phyloP scores from a whole-genome alignment of 2,329 filamentous ascomycete genomes.

The Nothophaeocryptopus gaeumannii region DNA sequence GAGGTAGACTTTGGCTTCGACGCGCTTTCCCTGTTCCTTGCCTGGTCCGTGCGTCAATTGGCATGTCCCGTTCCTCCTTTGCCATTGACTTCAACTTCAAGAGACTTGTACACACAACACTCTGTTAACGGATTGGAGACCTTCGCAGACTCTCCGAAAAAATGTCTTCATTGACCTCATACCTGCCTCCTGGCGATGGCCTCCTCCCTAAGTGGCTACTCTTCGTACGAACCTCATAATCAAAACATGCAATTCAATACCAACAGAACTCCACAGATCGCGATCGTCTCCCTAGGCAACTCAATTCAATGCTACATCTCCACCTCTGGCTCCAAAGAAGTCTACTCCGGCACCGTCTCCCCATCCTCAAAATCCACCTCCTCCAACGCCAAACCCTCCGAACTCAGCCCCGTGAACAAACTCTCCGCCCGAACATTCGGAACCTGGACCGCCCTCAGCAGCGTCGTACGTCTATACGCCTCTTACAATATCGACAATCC shows the following conservation, averaged over 20 bases:
- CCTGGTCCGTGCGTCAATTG: no score
- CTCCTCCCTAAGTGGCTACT: slow-evolving; percentile 64
- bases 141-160: background rate
- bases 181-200: slow-evolving; percentile 49
- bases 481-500: slow-evolving; percentile 75
- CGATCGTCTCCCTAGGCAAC: slow-evolving; percentile 78
- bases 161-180: slow-evolving; percentile 32
- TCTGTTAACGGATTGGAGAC: no score
- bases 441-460: slow-evolving; percentile 80
- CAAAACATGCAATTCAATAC: slow-evolving; percentile 7
- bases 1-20: background rate
- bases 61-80: no score
- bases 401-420: slow-evolving; percentile 59
- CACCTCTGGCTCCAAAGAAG: slow-evolving; percentile 75
- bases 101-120: no score
- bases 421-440: slow-evolving; percentile 78
- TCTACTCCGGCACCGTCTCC: slow-evolving; percentile 69
- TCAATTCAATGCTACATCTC: slow-evolving; percentile 79
- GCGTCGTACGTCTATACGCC: slow-evolving; percentile 75
- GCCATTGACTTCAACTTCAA: no score
- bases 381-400: slow-evolving; percentile 15
- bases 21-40: no score
- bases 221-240: slow-evolving; percentile 48
- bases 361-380: slow-evolving; percentile 24
- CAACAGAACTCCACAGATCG: slow-evolving; percentile 58